Base-by-base conservation (phyloP, 805 yeast genomes). In the Candida nitratophila region DNA sequence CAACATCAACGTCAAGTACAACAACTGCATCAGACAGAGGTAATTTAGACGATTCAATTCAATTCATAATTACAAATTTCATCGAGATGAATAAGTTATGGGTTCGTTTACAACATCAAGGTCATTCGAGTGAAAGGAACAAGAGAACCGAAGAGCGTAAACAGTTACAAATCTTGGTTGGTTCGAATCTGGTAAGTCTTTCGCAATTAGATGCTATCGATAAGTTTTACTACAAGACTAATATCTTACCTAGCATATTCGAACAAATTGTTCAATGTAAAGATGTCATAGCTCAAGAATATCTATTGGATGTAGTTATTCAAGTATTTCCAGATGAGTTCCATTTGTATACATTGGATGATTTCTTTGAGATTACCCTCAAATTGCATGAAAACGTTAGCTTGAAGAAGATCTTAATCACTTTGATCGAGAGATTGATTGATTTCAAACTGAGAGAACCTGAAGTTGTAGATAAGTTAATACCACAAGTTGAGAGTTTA, bases 21-120 rank as follows among this genome's bases (percentile, higher is more conserved):
- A 58, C 33, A 14, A 31, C 17, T 15, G 16, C 30, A 5, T 7
- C 20, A 6, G 14, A n/a, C 8, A 39, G 30, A n/a, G 52, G 77
- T 5, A 57, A 75, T 51, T 67, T 83, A 40, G 68, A 74, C 40
- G 89, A 83, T 49, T 79, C 90, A 2, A 83, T 88, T 36, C 79
- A 81, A 46, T 91, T 90, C 57, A 76, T 90, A 31, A 73, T 87
- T 42, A 78, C 86, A 17, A 93, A 93, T 61, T 93, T 93, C 61
- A 81, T 91, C 45, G 99, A 93, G 61, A 93, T 93, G 99, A 93
- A 93, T 68, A 93, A 93, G 63, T 71, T 93, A 39, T 93, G 99
- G 99, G 98, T 93, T 4, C 76, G 99, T 42, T 69, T 90, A 51
- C 98, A 91, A 65, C 96, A 90, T 60, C 96, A 89, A 63, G 98